Conservation (phyloP, 1,139 yeast genomes). For the Lodderomyces theae region DNA sequence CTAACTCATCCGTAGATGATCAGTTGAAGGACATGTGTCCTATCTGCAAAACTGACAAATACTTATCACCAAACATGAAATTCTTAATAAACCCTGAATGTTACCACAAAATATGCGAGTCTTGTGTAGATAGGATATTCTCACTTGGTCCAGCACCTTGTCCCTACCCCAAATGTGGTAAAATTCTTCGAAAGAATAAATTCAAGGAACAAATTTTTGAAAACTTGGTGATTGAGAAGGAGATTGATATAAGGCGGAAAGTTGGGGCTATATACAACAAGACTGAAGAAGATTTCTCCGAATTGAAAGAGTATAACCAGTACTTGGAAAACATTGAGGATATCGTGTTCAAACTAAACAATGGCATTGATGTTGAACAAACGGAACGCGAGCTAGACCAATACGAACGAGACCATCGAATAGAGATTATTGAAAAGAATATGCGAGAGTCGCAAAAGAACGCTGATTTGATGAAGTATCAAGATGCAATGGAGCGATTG, state of each 20-base stretch:
- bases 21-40: conserved; percentile 84
- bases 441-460: conserved; percentile 67
- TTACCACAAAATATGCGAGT: conserved; percentile 94
- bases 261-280: conserved; percentile 79
- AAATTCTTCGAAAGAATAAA: conserved; percentile 79
- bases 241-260: conserved; percentile 83
- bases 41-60: conserved; percentile 92
- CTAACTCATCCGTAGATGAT: conserved; percentile 25
- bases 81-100: conserved; percentile 95
- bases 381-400: conserved; percentile 68
- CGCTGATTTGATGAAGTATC: conserved; percentile 62
- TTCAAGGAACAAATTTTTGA: conserved; percentile 92
- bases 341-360: conserved; percentile 71
- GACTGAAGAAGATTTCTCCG: conserved; percentile 67
- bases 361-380: conserved; percentile 65
- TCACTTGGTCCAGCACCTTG: conserved; percentile 96
- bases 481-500: conserved; percentile 54
- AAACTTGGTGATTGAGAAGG: conserved; percentile 84
- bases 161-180: conserved; percentile 90
- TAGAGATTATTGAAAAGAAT: conserved; percentile 62
- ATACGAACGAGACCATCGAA: conserved; percentile 75
- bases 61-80: conserved; percentile 88
- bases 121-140: conserved; percentile 92
- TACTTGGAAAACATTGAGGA: conserved; percentile 85
- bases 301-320: conserved; percentile 60